These are phyloP conservation scores for Recurvomyces mirabilis DNA, from an alignment of 495 filamentous ascomycete genomes.

Conservation along the genomic window DNA sequence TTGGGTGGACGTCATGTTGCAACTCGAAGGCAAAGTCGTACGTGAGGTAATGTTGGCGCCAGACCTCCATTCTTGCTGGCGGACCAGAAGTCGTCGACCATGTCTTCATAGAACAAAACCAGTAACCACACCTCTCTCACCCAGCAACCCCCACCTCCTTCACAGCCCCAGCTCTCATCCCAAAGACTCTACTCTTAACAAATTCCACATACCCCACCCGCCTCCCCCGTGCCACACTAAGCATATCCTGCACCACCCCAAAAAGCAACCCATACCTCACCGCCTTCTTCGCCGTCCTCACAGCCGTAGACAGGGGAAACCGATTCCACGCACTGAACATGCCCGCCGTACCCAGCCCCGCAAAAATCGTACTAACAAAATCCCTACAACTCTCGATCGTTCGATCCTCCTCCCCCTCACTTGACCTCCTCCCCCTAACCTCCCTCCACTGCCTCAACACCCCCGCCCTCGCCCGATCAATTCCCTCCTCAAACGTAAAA, in stretches of 20 bases:
- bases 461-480: slow-evolving; percentile 46
- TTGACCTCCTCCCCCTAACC: slow-evolving; percentile 5
- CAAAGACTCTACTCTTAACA: slow-evolving; percentile 7
- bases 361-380: slow-evolving; percentile 62
- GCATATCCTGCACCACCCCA: slow-evolving; percentile 67
- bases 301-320: slow-evolving; percentile 70
- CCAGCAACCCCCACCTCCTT: too few relatives aligned
- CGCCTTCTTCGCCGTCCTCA: slow-evolving; percentile 71
- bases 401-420: slow-evolving; percentile 26
- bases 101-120: too few relatives aligned
- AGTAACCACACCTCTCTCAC: too few relatives aligned
- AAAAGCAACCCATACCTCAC: slow-evolving; percentile 66
- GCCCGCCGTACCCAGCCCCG: slow-evolving; percentile 70
- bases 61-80: too few relatives aligned
- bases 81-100: too few relatives aligned
- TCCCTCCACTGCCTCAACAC: slow-evolving; percentile 15
- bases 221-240: slow-evolving; percentile 54
- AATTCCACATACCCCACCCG: slow-evolving; percentile 60
- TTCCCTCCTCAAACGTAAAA: slow-evolving; percentile 68
- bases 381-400: slow-evolving; percentile 60
- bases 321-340: slow-evolving; percentile 78
- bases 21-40: too few relatives aligned
- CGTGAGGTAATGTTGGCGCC: too few relatives aligned
- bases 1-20: too few relatives aligned
- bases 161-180: too few relatives aligned